phyloP scores from a whole-genome alignment of 2,329 filamentous ascomycete genomes.

The Claviceps capensis region DNA sequence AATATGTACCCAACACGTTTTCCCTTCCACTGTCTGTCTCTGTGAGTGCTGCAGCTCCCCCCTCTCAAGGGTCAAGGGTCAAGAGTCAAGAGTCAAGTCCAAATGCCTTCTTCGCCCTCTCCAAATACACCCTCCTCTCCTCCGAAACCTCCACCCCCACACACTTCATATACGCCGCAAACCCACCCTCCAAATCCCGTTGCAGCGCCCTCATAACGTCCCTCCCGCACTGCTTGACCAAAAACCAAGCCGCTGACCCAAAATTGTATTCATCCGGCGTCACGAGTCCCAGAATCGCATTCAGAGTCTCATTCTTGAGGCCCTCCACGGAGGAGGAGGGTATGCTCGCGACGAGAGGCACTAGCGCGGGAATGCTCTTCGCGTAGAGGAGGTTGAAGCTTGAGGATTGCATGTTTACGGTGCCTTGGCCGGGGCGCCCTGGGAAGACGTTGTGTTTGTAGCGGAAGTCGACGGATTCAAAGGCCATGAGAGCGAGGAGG shows the following conservation, averaged over 20 bases:
- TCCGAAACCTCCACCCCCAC: constrained; percentile 23
- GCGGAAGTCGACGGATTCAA: constrained; percentile 55
- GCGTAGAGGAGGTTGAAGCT: constrained; percentile 34
- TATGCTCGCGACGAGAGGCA: constrained; percentile 18
- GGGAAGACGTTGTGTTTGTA: constrained; percentile 53
- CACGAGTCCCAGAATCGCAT: constrained; percentile 30
- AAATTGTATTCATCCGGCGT: constrained; percentile 38
- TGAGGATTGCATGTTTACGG: constrained; percentile 40
- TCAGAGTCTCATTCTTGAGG: constrained; percentile 14
- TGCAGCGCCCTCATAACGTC: constrained; percentile 21
- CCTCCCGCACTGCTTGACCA: constrained; percentile 27
- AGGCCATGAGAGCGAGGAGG: constrained; percentile 54
- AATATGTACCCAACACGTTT: too few relatives aligned
- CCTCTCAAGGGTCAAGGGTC: constrained; percentile 11
- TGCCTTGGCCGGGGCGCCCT: constrained; percentile 55
- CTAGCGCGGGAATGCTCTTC: constrained; percentile 25
- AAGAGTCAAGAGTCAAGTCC: constrained; percentile 18
- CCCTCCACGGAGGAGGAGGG: constrained; percentile 4
- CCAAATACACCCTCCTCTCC: constrained; percentile 27
- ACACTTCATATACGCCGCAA: constrained; percentile 32
- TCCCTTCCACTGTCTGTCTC: too few relatives aligned
- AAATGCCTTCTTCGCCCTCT: constrained; percentile 34
- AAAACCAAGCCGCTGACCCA: constrained; percentile 37
- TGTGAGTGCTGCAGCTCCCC: neutral
- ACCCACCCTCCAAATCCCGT: constrained; percentile 27